These are phyloP conservation scores for Diplocarpon rosae DNA, from an alignment of 2,329 filamentous ascomycete genomes.

Conservation along the genomic window DNA sequence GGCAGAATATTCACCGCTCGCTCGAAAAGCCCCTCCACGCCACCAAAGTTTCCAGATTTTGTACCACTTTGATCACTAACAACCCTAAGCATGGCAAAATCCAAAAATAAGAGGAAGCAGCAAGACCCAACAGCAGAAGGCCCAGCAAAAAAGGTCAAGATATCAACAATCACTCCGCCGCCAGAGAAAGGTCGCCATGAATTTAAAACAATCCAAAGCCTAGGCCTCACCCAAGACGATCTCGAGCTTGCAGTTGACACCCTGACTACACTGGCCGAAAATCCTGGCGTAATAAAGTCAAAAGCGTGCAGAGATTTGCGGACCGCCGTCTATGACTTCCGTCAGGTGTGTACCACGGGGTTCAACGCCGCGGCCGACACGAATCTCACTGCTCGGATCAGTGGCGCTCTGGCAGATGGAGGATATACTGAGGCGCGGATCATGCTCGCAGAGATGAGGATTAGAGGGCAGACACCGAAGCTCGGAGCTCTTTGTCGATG, in stretches of 20 bases:
- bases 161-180: constrained; percentile 27
- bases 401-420: constrained; percentile 52
- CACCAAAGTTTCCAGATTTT: not conserved
- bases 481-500: constrained; percentile 60
- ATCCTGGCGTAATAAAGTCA: constrained; percentile 54
- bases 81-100: constrained; percentile 31
- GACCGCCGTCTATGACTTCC: constrained; percentile 57
- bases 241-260: constrained; percentile 58
- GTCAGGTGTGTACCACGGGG: constrained; percentile 57
- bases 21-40: not conserved
- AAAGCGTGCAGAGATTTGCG: constrained; percentile 57
- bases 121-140: constrained; percentile 29
- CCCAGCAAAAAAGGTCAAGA: constrained; percentile 32
- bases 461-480: constrained; percentile 53
- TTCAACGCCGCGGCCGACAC: constrained; percentile 46
- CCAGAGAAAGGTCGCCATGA: constrained; percentile 29
- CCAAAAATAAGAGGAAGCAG: constrained; percentile 37
- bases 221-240: constrained; percentile 55
- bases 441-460: constrained; percentile 57
- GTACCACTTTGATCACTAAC: not conserved
- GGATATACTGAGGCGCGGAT: constrained; percentile 55
- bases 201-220: constrained; percentile 39
- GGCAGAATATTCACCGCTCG: not conserved
- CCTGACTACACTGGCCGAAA: constrained; percentile 43
- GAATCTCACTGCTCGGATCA: constrained; percentile 56